A percentile compares a stretch with the other conserved stretches of the same genome.
Evolutionary conservation across 257 asterid species (phyloP).

Genomic region (Gentiana dahurica): DNA sequence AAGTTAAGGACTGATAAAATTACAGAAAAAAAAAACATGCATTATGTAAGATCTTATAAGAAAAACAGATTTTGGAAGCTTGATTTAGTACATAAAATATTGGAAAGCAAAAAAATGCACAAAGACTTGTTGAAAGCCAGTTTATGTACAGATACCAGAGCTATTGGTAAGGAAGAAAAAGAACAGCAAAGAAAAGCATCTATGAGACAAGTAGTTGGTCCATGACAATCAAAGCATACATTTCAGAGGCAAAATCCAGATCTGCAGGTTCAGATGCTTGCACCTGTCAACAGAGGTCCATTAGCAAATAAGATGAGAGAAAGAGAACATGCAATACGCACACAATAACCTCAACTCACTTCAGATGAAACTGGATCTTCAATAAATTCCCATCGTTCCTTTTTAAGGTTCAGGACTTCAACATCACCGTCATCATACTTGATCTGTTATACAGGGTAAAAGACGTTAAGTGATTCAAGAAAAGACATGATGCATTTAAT

Average conservation of each 20-base stretch:
- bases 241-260: constrained; percentile 47
- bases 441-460: constrained; percentile 33
- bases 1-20: too few species aligned
- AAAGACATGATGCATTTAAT: constrained; percentile 1
- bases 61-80: too few species aligned
- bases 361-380: constrained; percentile 33
- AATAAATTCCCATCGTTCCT: constrained; percentile 51
- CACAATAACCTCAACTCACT: constrained; percentile 25
- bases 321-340: constrained; percentile 11
- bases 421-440: constrained; percentile 68
- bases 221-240: constrained; percentile 24
- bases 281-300: constrained; percentile 32
- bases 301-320: constrained; percentile 1
- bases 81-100: too few species aligned
- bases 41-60: too few species aligned
- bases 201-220: neutral
- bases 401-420: constrained; percentile 54
- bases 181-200: neutral
- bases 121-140: too few species aligned
- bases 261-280: constrained; percentile 44
- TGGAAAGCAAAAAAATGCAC: too few species aligned
- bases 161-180: too few species aligned
- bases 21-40: too few species aligned
- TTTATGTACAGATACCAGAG: too few species aligned
- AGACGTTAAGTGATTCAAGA: constrained; percentile 7